These are phyloP conservation scores for Microcos paniculata DNA, from an alignment of 345 rosid genomes.

Conservation along the genomic window DNA sequence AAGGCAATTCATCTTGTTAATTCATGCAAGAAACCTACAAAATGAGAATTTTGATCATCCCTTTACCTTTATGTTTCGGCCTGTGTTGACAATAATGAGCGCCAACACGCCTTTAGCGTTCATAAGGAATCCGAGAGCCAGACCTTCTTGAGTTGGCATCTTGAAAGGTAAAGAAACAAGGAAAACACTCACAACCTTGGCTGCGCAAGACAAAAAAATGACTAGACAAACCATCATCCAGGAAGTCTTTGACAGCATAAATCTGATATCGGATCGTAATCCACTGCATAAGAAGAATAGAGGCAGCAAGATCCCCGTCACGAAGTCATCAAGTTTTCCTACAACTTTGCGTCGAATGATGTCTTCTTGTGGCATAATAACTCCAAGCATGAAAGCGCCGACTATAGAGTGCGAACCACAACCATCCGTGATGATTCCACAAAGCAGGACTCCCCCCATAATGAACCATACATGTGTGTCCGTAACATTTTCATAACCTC, in stretches of 20 bases:
- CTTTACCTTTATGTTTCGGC: slow-evolving; percentile 42
- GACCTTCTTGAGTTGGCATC: slow-evolving; percentile 36
- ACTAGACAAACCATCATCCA: slow-evolving; percentile 6
- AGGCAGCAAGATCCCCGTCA: slow-evolving; percentile 44
- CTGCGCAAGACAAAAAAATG: slow-evolving; percentile 17
- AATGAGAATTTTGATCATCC: not conserved
- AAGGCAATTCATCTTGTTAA: not conserved
- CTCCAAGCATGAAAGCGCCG: slow-evolving; percentile 72
- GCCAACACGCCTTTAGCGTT: slow-evolving; percentile 68
- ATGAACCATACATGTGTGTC: slow-evolving; percentile 44
- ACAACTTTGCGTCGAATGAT: slow-evolving; percentile 24
- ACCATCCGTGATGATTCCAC: slow-evolving; percentile 44
- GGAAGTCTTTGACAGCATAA: not conserved
- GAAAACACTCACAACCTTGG: slow-evolving; percentile 45
- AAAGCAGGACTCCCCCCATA: slow-evolving; percentile 42
- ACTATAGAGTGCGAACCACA: slow-evolving; percentile 51
- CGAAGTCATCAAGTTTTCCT: slow-evolving; percentile 47
- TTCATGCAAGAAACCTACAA: not conserved
- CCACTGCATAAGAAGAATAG: slow-evolving; percentile 51
- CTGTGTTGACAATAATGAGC: slow-evolving; percentile 46
- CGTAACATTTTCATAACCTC: slow-evolving; percentile 31
- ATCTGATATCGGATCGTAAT: slow-evolving; percentile 21
- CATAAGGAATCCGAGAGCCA: slow-evolving; percentile 56
- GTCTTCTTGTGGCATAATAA: slow-evolving; percentile 48
- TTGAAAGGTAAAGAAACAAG: slow-evolving; percentile 26